Percentiles rank a stretch among this genome's conserved stretches.
Evolutionary conservation across 352 stramenopile genomes (phyloP).

Genomic region (Poterioochromonas sp.): DNA sequence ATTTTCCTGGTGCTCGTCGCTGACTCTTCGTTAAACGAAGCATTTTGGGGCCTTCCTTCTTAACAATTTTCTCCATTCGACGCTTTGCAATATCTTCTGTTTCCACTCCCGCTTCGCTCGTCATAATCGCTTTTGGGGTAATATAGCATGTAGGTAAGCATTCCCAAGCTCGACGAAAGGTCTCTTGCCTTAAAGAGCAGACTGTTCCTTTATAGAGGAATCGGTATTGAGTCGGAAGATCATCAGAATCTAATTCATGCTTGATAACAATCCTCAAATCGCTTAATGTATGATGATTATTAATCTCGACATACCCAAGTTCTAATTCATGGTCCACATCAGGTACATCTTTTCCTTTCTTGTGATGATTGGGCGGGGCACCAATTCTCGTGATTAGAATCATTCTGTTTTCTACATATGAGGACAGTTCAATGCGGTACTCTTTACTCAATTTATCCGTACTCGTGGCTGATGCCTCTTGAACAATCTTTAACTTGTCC

Average conservation of each 20-base stretch:
- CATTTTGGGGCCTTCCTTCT: not conserved
- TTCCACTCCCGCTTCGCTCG: not conserved
- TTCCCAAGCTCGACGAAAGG: conserved; percentile 30
- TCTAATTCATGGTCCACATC: not conserved
- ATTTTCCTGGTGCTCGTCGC: not conserved
- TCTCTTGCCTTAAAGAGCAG: conserved; percentile 20
- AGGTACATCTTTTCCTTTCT: not conserved
- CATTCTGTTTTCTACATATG: not conserved
- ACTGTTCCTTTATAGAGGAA: conserved; percentile 28
- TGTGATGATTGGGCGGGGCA: not conserved
- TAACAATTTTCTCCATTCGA: not conserved
- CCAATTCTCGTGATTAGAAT: not conserved
- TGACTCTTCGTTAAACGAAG: not conserved
- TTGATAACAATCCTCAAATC: conserved; percentile 25
- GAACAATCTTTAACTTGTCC: conserved; percentile 22
- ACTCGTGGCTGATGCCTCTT: not conserved
- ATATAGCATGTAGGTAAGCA: conserved; percentile 15
- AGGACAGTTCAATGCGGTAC: conserved; percentile 17
- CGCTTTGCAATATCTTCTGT: conserved; percentile 23
- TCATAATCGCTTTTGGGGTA: not conserved
- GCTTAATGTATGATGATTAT: conserved; percentile 20
- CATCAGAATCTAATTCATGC: conserved; percentile 26
- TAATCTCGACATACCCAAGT: conserved; percentile 29
- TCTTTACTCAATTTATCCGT: not conserved
- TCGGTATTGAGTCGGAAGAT: conserved; percentile 2